These are phyloP conservation scores for Hysterium pulicare DNA, from an alignment of 2,329 filamentous ascomycete species.

Conservation along the genomic window DNA sequence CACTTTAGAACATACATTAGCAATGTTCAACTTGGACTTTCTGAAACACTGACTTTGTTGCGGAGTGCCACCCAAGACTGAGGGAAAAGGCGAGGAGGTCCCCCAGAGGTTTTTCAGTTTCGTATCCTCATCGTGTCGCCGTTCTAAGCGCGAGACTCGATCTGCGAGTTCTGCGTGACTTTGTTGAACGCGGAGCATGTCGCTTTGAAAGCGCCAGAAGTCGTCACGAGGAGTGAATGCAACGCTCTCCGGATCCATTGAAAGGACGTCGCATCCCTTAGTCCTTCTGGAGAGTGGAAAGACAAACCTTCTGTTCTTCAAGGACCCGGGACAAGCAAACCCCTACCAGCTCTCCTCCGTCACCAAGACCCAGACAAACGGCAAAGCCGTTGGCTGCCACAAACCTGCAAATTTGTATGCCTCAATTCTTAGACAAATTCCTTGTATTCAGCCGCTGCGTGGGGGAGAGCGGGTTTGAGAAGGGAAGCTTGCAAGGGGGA, in stretches of 20 bases:
- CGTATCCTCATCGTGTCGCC: constrained; percentile 60
- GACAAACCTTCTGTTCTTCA: constrained; percentile 14
- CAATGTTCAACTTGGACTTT: too few relatives aligned
- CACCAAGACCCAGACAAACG: constrained; percentile 17
- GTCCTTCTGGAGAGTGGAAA: constrained; percentile 14
- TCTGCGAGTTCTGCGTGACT: constrained; percentile 60
- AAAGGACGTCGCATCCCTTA: constrained; percentile 31
- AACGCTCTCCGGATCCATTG: constrained; percentile 62
- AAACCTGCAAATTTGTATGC: constrained; percentile 3
- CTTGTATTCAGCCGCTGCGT: constrained; percentile 1
- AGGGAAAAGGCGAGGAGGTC: constrained; percentile 82
- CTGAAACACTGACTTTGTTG: constrained; percentile 83
- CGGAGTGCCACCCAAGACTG: constrained; percentile 74
- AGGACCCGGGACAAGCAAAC: constrained; percentile 6
- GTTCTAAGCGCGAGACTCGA: constrained; percentile 59
- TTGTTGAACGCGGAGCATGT: constrained; percentile 59
- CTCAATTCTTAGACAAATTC: constrained; percentile 3
- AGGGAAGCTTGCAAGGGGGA: constrained; percentile 3
- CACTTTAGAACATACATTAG: constrained; percentile 52
- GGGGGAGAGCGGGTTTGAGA: constrained; percentile 3
- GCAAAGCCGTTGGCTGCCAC: constrained; percentile 15
- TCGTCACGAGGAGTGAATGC: constrained; percentile 63
- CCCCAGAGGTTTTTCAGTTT: constrained; percentile 82
- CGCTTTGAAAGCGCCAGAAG: constrained; percentile 62
- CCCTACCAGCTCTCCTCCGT: constrained; percentile 15